Evolutionary conservation across 179 eudicot species (phyloP).

Genomic region (Beta macrorhiza): DNA sequence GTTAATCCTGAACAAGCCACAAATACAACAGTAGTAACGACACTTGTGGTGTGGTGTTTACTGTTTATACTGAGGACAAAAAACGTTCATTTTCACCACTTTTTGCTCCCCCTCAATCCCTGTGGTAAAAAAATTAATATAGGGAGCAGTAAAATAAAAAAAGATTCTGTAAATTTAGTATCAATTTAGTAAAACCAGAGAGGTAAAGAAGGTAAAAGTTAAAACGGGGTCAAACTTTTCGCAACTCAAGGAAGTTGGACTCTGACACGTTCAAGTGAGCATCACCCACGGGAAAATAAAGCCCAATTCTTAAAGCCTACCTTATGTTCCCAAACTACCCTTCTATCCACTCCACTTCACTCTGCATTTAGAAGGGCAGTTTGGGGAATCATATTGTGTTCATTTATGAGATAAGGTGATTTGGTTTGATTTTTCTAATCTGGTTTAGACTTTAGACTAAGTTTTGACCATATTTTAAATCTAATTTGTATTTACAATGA

Average conservation of each 20-base stretch:
- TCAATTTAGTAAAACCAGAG: neutral
- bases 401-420: too few species aligned
- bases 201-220: neutral
- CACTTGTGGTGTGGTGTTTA: constrained; percentile 9
- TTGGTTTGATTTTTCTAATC: too few species aligned
- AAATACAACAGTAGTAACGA: constrained; percentile 18
- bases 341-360: neutral
- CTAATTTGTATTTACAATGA: too few species aligned
- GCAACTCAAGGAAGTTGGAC: constrained; percentile 40
- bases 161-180: neutral
- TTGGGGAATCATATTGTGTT: neutral
- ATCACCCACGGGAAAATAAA: constrained; percentile 28
- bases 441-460: too few species aligned
- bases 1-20: constrained; percentile 26
- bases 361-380: neutral
- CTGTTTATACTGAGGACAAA: constrained; percentile 8
- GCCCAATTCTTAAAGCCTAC: neutral
- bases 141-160: neutral
- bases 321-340: constrained; percentile 1
- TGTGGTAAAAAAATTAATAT: too few species aligned
- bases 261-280: constrained; percentile 38
- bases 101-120: neutral
- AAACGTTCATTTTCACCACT: constrained; percentile 6
- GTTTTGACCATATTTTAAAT: too few species aligned
- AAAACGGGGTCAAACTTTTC: constrained; percentile 28